phyloP scores from a whole-genome alignment of 2,329 filamentous ascomycete genomes.

The Alternaria gaisen region DNA sequence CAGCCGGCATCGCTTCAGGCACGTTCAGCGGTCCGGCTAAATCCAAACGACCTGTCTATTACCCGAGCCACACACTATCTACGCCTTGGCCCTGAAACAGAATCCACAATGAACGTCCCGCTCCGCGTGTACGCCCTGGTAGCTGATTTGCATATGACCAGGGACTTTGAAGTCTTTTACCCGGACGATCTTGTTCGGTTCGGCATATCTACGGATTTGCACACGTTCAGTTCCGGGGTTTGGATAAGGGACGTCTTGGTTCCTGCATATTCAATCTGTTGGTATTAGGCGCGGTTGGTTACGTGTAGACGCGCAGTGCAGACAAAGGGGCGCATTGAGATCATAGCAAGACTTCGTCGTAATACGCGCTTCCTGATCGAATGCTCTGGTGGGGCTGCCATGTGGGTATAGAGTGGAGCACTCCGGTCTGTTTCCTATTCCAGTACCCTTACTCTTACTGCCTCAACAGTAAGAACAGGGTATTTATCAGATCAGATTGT shows the following conservation, averaged over 20 bases:
- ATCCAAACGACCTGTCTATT: slow-evolving; percentile 1
- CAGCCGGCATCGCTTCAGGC: background rate
- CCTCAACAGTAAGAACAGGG: background rate
- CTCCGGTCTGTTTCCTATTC: slow-evolving; percentile 12
- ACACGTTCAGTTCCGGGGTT: background rate
- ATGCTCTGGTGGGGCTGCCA: background rate
- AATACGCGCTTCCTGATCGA: background rate
- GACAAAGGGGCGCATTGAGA: background rate
- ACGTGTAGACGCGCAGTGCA: background rate
- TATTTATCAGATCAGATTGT: background rate
- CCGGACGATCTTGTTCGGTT: slow-evolving; percentile 12
- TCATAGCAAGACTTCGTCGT: background rate
- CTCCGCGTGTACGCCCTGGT: slow-evolving; percentile 3
- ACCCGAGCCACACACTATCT: background rate
- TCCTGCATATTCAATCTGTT: background rate
- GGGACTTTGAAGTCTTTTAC: slow-evolving; percentile 5
- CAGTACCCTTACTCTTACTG: slow-evolving; percentile 7
- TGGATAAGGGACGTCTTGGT: background rate
- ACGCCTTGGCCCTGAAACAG: background rate
- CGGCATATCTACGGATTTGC: background rate
- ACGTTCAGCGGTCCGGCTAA: slow-evolving; percentile 17
- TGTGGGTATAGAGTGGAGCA: slow-evolving; percentile 2
- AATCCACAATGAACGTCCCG: slow-evolving; percentile 5
- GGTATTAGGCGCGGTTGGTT: slow-evolving; percentile 1
- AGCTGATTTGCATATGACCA: slow-evolving; percentile 1